A percentile compares a stretch with the other conserved stretches of the same genome.
phyloP scores from a whole-genome alignment of 768 basidiomycete genomes.

The Lepiota subincarnata region DNA sequence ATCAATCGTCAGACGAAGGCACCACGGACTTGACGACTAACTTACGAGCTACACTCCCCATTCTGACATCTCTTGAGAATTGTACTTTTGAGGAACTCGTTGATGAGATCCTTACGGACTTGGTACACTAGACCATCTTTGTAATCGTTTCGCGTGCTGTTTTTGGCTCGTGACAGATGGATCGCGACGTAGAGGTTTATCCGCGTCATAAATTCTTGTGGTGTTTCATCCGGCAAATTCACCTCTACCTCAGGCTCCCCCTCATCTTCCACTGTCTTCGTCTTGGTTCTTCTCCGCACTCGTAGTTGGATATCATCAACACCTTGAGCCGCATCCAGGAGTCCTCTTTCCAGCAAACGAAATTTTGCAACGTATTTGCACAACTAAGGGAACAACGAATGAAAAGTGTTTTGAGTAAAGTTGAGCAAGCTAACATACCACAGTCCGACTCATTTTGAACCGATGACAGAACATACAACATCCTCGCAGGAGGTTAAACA shows the following conservation, averaged over 20 bases:
- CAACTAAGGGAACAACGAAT: constrained; percentile 40
- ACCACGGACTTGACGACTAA: constrained; percentile 15
- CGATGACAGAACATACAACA: constrained; percentile 93
- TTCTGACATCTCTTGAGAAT: constrained; percentile 75
- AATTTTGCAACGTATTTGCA: constrained; percentile 85
- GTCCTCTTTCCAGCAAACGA: constrained; percentile 83
- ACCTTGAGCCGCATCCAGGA: constrained; percentile 74
- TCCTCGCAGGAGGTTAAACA: constrained; percentile 82
- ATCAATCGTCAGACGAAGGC: constrained; percentile 8
- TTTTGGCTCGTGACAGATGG: constrained; percentile 40
- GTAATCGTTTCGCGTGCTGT: constrained; percentile 73
- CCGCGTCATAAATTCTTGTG: constrained; percentile 56
- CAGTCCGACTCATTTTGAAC: constrained; percentile 76
- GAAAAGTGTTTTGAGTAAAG: background rate
- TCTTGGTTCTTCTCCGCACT: constrained; percentile 28
- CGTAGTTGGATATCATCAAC: constrained; percentile 65
- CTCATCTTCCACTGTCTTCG: constrained; percentile 34
- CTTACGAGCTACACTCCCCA: constrained; percentile 75
- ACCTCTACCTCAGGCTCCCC: constrained; percentile 40
- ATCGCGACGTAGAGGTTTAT: constrained; percentile 64
- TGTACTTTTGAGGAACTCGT: constrained; percentile 71
- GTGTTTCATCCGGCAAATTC: constrained; percentile 50
- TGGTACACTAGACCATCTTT: constrained; percentile 89
- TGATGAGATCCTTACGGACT: constrained; percentile 75
- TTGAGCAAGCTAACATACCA: constrained; percentile 38